Base-by-base conservation (phyloP, 768 basidiomycete species). In the Boletellus ananiceps region DNA sequence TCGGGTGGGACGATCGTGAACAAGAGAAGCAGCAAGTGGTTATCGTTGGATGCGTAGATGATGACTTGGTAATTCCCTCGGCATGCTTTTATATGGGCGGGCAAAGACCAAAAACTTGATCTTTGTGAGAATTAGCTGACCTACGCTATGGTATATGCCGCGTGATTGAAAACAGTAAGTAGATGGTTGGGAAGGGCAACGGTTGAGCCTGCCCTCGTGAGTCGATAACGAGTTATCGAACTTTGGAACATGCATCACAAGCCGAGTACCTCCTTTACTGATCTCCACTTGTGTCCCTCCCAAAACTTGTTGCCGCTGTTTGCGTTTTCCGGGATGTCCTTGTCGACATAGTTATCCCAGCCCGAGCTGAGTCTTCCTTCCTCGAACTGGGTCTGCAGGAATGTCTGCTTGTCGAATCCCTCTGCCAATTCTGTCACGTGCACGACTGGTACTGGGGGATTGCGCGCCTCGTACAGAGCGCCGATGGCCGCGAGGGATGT, bases 261-360 rank as follows among this genome's bases (percentile, higher is more conserved):
- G 16, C 47, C 58, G 42, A 66, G 53, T 3, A 53, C 61, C 42
- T 67, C 61, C 44, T 58, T 62, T 8, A 67, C 58, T 4, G 61
- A 57, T 43, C 39, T 59, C 69, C 69, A 70, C 38, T 56, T 25
- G 45, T 70, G 70, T 34, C 70, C 69, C 18, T 54, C 61, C 68
- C 69, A 71, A 4, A 47, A 38, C 46, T 57, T 51, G 51, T 71
- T 70, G 7, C 62, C 64, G 21, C 65, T 67, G 12, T 59, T 51
- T 8, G 68, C 66, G 27, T 54, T 52, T 35, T 67, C 69, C 13
- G 54, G 58, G 9, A 68, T 49, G 32, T 71, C 70, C 36, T 54
- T 58, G 50, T 63, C 60, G 25, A 34, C 33, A 23, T 40, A 58
- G 50, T 66, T 59, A 35, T 71, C 61, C 70, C 69, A 71, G 8